A percentile compares a stretch with the other conserved stretches of the same genome.
Evolutionary conservation across 805 yeast species (phyloP).

Genomic region (Candida krabiensis): DNA sequence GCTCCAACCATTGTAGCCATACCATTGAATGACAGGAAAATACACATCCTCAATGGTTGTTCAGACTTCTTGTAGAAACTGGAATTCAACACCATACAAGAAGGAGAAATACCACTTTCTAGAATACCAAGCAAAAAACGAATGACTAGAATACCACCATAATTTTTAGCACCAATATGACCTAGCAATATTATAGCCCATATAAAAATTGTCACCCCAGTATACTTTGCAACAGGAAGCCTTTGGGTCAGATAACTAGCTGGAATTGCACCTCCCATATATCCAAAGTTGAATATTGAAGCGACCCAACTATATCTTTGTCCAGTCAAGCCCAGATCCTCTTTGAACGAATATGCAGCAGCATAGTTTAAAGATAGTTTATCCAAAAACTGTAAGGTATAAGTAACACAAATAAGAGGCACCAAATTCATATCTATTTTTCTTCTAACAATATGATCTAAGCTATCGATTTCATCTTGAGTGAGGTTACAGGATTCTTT

Average conservation of each 20-base stretch:
- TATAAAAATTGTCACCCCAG: constrained; percentile 36
- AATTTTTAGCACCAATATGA: constrained; percentile 44
- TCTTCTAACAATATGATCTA: constrained; percentile 22
- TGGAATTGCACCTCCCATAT: constrained; percentile 57
- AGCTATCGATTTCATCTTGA: constrained; percentile 6
- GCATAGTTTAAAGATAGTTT: constrained; percentile 41
- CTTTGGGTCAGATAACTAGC: constrained; percentile 37
- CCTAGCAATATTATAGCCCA: constrained; percentile 55
- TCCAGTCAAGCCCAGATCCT: constrained; percentile 38
- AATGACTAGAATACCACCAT: constrained; percentile 43
- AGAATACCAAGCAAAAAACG: constrained; percentile 49
- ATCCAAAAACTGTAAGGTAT: constrained; percentile 34
- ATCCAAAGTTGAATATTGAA: constrained; percentile 43
- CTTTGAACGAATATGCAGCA: constrained; percentile 40
- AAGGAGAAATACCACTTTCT: constrained; percentile 33
- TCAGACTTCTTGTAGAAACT: constrained; percentile 30
- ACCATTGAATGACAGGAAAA: constrained; percentile 22
- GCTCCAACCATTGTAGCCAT: constrained; percentile 20
- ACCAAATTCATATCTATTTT: constrained; percentile 51
- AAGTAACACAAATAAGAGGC: constrained; percentile 48
- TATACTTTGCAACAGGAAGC: constrained; percentile 36
- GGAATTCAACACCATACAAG: constrained; percentile 34
- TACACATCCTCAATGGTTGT: constrained; percentile 26
- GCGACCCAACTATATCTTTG: constrained; percentile 50
- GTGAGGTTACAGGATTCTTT: constrained; percentile 2